phyloP scores from a whole-genome alignment of 306 rosid species.

The Astragalus glycyphyllos region DNA sequence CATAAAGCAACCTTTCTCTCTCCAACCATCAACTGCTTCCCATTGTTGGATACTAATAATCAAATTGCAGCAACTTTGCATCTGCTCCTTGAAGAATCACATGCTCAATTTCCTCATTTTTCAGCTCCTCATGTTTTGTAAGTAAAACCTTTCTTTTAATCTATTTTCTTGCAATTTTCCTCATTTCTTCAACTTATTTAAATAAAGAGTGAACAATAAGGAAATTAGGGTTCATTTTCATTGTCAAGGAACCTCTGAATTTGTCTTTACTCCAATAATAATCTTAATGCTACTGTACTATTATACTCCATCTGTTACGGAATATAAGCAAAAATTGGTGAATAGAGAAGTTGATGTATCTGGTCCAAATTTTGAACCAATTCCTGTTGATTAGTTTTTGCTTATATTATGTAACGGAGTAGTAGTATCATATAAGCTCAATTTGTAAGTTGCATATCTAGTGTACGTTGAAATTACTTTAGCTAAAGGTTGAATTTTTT shows the following conservation, averaged over 20 bases:
- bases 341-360: too few relatives aligned
- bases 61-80: conserved; percentile 46
- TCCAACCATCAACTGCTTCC: conserved; percentile 45
- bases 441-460: neutral
- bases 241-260: neutral
- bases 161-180: conserved; percentile 39
- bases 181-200: conserved; percentile 31
- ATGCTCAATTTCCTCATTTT: conserved; percentile 34
- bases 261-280: conserved; percentile 40
- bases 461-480: neutral
- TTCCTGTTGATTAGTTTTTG: too few relatives aligned
- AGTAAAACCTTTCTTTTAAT: conserved; percentile 51
- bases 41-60: conserved; percentile 39
- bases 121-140: conserved; percentile 56
- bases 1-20: conserved; percentile 36
- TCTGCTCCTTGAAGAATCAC: conserved; percentile 64
- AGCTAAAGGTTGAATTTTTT: conserved; percentile 33
- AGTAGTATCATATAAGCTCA: too few relatives aligned
- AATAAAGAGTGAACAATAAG: neutral
- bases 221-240: conserved; percentile 52
- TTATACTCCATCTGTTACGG: too few relatives aligned
- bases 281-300: conserved; percentile 5
- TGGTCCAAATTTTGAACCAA: too few relatives aligned
- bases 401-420: too few relatives aligned
- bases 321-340: too few relatives aligned